Evolutionary conservation across 169 alveolate species (phyloP).

Genomic region (Theileria sp.): DNA sequence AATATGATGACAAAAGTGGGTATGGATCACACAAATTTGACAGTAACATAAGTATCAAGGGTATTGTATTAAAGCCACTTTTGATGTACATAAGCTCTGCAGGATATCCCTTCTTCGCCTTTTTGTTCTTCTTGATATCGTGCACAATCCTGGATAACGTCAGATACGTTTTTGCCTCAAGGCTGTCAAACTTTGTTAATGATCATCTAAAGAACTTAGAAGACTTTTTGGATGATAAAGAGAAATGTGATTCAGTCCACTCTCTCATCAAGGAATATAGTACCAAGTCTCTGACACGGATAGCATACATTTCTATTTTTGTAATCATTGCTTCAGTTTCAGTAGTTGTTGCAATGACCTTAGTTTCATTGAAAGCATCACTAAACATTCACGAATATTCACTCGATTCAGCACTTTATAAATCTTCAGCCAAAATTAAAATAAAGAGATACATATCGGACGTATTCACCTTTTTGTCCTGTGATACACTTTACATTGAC

Average conservation of each 20-base stretch:
- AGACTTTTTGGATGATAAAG: neutral
- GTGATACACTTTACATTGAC: constrained; percentile 54
- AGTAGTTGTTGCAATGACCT: constrained; percentile 9
- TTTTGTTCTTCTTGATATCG: neutral
- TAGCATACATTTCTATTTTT: neutral
- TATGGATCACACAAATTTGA: neutral
- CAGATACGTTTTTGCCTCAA: constrained; percentile 19
- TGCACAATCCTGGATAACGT: constrained; percentile 19
- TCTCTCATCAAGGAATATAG: constrained; percentile 21
- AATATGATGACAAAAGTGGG: neutral
- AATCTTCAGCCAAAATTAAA: constrained; percentile 7
- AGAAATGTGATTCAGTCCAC: neutral
- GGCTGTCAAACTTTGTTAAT: constrained; percentile 14
- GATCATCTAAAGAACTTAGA: constrained; percentile 1
- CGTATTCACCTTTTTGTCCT: constrained; percentile 37
- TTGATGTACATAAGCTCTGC: neutral
- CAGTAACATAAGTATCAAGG: neutral
- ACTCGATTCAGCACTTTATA: constrained; percentile 36
- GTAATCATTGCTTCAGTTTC: constrained; percentile 6
- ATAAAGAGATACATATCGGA: constrained; percentile 30
- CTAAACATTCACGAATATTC: constrained; percentile 30
- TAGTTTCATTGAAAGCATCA: constrained; percentile 34
- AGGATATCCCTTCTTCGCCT: neutral
- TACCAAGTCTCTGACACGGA: neutral
- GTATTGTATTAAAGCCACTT: neutral